These are phyloP conservation scores for Penicillium corylophilum DNA, from an alignment of 2,329 filamentous ascomycete genomes.

Conservation along the genomic window DNA sequence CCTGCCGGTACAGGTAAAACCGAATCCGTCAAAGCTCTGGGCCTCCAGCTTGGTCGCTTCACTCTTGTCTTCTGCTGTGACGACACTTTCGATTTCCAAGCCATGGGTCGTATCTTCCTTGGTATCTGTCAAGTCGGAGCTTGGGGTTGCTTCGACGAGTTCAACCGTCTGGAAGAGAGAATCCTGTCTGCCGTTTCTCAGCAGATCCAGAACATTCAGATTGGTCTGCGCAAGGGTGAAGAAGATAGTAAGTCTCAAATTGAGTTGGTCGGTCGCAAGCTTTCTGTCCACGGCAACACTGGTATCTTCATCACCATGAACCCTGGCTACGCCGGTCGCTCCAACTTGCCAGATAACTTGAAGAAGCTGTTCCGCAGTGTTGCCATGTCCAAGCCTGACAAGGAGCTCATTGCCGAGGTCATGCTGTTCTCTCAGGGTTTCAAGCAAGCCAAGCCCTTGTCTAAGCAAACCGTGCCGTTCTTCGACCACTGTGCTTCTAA, in stretches of 20 bases:
- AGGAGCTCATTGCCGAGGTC: constrained; percentile 98
- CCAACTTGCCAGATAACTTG: constrained; percentile 95
- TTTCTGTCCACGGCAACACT: constrained; percentile 87
- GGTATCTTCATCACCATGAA: constrained; percentile 99
- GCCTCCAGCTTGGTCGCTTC: constrained; percentile 93
- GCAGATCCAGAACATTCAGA: constrained; percentile 98
- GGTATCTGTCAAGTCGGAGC: constrained; percentile 98
- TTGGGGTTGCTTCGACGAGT: constrained; percentile 99
- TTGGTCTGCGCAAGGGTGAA: constrained; percentile 81
- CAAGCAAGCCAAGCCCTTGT: constrained; percentile 89
- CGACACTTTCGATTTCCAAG: constrained; percentile 99
- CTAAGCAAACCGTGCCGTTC: constrained; percentile 95
- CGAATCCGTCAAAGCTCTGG: constrained; percentile 96
- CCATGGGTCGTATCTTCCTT: constrained; percentile 98
- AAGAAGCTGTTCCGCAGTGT: constrained; percentile 99
- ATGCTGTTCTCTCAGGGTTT: constrained; percentile 99
- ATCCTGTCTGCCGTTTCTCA: constrained; percentile 98
- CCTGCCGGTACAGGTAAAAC: constrained; percentile 98
- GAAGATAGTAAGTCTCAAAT: constrained; percentile 85
- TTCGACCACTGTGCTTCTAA: constrained; percentile 83
- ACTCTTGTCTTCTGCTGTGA: constrained; percentile 99
- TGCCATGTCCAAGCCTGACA: constrained; percentile 99
- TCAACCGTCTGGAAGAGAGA: constrained; percentile 96
- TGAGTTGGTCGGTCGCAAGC: constrained; percentile 86
- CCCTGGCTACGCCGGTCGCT: constrained; percentile 95